Evolutionary conservation across 495 filamentous ascomycete genomes (phyloP).

Genomic region (Aspergillus asperescens): DNA sequence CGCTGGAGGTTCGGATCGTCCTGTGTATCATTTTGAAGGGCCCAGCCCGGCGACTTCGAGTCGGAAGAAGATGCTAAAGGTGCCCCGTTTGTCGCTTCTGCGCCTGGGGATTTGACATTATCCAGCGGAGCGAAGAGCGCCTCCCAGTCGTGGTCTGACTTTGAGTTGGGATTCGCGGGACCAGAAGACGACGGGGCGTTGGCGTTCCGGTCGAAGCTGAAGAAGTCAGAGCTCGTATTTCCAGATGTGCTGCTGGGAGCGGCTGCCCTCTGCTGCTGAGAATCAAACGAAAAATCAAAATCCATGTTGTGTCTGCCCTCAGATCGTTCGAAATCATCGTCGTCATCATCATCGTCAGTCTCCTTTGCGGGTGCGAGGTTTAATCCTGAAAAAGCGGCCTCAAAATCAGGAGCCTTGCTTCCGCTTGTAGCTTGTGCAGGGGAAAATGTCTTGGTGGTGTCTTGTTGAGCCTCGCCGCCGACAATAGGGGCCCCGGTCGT

Average conservation of each 20-base stretch:
- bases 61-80: conserved; percentile 12
- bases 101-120: conserved; percentile 38
- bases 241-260: conserved; percentile 20
- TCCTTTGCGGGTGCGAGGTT: conserved; percentile 55
- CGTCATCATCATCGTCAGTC: conserved; percentile 71
- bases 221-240: conserved; percentile 34
- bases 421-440: conserved; percentile 26
- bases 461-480: conserved; percentile 31
- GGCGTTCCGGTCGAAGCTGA: conserved; percentile 48
- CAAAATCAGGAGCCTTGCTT: conserved; percentile 59
- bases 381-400: conserved; percentile 84
- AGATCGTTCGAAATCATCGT: conserved; percentile 37
- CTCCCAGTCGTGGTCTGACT: conserved; percentile 77
- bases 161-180: conserved; percentile 26
- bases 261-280: conserved; percentile 24
- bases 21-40: conserved; percentile 67
- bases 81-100: conserved; percentile 24
- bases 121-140: conserved; percentile 84
- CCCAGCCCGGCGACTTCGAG: conserved; percentile 53
- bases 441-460: conserved; percentile 13
- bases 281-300: conserved; percentile 65
- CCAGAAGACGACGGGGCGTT: conserved; percentile 37
- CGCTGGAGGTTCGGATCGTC: conserved; percentile 91
- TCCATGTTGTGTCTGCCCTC: conserved; percentile 49
- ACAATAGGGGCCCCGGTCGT: conserved; percentile 40